Conservation (phyloP, 495 filamentous ascomycete genomes). For the Daldinia childiae region DNA sequence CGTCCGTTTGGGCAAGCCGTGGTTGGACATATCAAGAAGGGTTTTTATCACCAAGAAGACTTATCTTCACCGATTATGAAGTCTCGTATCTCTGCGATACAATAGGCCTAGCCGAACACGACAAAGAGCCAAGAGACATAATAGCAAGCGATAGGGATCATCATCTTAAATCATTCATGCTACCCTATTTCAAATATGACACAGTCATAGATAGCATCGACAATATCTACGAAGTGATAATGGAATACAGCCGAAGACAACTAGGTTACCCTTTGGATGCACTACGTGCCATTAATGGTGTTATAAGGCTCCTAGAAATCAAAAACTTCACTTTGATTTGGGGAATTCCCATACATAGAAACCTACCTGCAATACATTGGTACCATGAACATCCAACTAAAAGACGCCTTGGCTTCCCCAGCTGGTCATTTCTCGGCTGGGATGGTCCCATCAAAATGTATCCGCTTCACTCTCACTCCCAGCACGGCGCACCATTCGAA, state of each 20-base stretch:
- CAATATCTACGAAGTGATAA: neutral
- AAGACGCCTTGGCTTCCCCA: conserved; percentile 4
- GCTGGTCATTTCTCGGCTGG: conserved; percentile 19
- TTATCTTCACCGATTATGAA: neutral
- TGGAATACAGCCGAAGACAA: neutral
- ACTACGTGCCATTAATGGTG: neutral
- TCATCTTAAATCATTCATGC: no score
- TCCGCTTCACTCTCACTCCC: no score
- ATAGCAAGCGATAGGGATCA: no score
- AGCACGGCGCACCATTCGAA: no score
- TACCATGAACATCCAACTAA: neutral
- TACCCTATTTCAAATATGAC: no score
- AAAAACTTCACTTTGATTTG: neutral
- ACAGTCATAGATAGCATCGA: no score
- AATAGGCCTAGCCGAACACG: neutral
- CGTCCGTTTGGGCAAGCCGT: neutral
- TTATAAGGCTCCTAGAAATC: neutral
- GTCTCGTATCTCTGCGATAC: neutral
- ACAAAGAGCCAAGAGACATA: neutral
- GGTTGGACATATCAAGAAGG: neutral
- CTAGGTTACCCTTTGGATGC: neutral
- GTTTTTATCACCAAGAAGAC: neutral
- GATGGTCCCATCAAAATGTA: neutral
- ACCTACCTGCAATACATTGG: neutral
- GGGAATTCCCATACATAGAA: neutral